Percentiles rank a stretch among this genome's conserved stretches.
phyloP scores from a whole-genome alignment of 2,329 filamentous ascomycete species.

The Nothophaeocryptopus gaeumannii region DNA sequence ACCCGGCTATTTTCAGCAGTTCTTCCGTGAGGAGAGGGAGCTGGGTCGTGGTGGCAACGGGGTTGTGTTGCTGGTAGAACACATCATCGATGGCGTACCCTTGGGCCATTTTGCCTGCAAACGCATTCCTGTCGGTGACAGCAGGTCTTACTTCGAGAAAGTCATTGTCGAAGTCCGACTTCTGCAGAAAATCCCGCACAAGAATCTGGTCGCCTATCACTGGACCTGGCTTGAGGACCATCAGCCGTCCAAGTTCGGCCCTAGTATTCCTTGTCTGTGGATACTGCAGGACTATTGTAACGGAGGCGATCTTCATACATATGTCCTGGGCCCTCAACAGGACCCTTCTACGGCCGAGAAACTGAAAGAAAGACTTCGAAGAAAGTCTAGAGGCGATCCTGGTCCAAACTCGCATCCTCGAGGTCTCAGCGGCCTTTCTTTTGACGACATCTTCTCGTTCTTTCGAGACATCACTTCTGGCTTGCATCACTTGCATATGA shows the following conservation, averaged over 20 bases:
- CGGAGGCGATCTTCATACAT: conserved; percentile 81
- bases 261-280: conserved; percentile 89
- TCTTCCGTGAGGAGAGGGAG: conserved; percentile 85
- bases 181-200: conserved; percentile 85
- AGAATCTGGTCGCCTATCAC: conserved; percentile 92
- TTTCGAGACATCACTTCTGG: conserved; percentile 95
- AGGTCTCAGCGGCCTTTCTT: conserved; percentile 58
- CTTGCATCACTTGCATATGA: conserved; percentile 80
- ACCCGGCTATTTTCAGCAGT: conserved; percentile 86
- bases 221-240: conserved; percentile 96
- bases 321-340: conserved; percentile 72
- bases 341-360: conserved; percentile 72
- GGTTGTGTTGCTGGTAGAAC: conserved; percentile 88
- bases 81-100: conserved; percentile 83
- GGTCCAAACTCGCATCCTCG: conserved; percentile 59
- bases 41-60: conserved; percentile 90
- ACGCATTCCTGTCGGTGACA: conserved; percentile 88
- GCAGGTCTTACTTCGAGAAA: conserved; percentile 89
- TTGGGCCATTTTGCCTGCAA: conserved; percentile 95
- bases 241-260: conserved; percentile 77
- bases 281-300: conserved; percentile 99
- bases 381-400: conserved; percentile 73
- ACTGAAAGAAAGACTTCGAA: conserved; percentile 80
- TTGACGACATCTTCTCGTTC: conserved; percentile 94
- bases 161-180: conserved; percentile 90